Evolutionary conservation across 192 early-diverging fungal species (phyloP).

Genomic region (Gryganskiella cystojenkinii): DNA sequence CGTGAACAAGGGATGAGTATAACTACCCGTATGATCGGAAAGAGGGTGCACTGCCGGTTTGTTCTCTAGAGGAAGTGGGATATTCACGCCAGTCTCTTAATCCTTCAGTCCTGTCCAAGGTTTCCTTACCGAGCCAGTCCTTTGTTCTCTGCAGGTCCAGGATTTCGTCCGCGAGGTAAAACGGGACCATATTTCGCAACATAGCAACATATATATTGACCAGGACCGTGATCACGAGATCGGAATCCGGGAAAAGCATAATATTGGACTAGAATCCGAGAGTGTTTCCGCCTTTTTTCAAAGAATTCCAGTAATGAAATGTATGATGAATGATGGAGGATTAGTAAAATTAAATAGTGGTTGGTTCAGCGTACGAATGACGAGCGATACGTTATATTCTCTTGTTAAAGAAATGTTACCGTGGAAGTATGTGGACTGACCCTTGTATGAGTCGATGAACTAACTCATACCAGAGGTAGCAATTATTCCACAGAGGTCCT

Average conservation of each 20-base stretch:
- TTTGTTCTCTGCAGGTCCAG: too few species aligned
- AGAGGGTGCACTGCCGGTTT: neutral
- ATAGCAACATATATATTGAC: neutral
- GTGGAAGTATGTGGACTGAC: neutral
- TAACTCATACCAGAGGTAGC: slow-evolving; percentile 17
- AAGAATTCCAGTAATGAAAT: neutral
- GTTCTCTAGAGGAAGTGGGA: neutral
- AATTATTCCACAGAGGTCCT: neutral
- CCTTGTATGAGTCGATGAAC: slow-evolving; percentile 19
- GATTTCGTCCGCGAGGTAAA: too few species aligned
- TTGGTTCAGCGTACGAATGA: too few species aligned
- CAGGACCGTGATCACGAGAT: neutral
- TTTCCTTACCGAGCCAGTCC: too few species aligned
- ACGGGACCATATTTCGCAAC: too few species aligned
- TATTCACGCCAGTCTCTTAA: too few species aligned
- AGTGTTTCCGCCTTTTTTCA: neutral
- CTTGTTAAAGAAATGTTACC: neutral
- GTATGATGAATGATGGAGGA: too few species aligned
- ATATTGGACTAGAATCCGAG: neutral
- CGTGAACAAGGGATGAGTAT: neutral
- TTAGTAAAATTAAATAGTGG: too few species aligned
- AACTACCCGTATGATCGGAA: neutral
- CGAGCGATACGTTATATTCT: too few species aligned
- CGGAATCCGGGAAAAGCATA: neutral
- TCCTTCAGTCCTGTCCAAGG: too few species aligned